Percentiles rank a stretch among this genome's conserved stretches.
Evolutionary conservation across 176 grass and related monocot genomes (phyloP).

Genomic region (Ampelocalamus luodianensis): DNA sequence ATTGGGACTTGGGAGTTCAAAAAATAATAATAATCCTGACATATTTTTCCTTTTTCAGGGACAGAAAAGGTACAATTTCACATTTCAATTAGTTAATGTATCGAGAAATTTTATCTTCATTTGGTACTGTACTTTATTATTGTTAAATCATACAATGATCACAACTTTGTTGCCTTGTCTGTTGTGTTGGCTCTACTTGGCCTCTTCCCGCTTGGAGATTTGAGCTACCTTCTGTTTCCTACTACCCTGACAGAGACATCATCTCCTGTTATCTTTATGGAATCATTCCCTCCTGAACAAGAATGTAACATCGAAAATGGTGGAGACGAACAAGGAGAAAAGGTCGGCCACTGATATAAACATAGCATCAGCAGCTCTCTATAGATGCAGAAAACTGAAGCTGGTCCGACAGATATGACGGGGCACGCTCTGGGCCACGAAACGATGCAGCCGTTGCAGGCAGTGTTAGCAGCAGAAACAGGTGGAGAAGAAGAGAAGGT

Average conservation of each 20-base stretch:
- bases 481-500: conserved; percentile 16
- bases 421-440: not conserved
- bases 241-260: conserved; percentile 15
- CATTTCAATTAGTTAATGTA: not conserved
- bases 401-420: not conserved
- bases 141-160: not conserved
- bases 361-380: not conserved
- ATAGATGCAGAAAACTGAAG: not conserved
- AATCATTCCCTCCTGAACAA: conserved; percentile 16
- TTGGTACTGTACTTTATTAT: not conserved
- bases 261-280: not conserved
- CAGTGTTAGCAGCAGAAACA: conserved; percentile 16
- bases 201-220: conserved; percentile 1
- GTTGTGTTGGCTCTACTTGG: conserved; percentile 7
- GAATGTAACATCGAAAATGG: conserved; percentile 16
- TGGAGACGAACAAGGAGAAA: conserved; percentile 23
- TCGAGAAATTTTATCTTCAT: not conserved
- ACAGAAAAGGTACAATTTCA: not conserved
- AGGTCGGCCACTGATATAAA: not conserved
- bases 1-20: not conserved
- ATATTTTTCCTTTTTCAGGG: conserved; percentile 6
- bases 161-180: not conserved
- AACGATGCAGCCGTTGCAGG: not conserved
- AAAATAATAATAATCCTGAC: not conserved
- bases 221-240: not conserved